Evolutionary conservation across 345 rosid genomes (phyloP).

Genomic region (Citrus maxima): DNA sequence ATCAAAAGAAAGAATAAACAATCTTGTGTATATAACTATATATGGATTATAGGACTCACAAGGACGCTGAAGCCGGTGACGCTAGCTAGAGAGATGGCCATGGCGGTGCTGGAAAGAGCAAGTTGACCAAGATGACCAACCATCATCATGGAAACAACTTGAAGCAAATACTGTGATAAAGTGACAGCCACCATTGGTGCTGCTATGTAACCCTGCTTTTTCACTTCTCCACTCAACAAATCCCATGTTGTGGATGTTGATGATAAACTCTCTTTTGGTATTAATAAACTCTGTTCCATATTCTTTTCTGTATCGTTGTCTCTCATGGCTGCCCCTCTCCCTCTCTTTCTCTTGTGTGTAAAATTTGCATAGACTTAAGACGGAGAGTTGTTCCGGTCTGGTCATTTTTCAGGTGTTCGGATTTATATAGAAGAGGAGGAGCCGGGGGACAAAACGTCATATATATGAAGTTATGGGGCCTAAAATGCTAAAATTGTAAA

Average conservation of each 20-base stretch:
- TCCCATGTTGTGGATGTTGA: slow-evolving; percentile 1
- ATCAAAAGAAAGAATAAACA: too few species aligned
- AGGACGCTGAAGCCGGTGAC: slow-evolving; percentile 77
- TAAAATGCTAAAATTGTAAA: too few species aligned
- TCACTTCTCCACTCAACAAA: slow-evolving; percentile 37
- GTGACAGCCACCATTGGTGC: slow-evolving; percentile 68
- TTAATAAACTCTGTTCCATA: background rate
- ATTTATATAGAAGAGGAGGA: too few species aligned
- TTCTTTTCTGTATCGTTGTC: background rate
- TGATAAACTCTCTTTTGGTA: background rate
- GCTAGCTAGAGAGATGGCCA: slow-evolving; percentile 54
- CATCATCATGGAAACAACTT: slow-evolving; percentile 65
- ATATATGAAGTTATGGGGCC: too few species aligned
- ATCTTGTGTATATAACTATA: slow-evolving; percentile 3
- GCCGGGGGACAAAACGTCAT: too few species aligned
- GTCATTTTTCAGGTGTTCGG: too few species aligned
- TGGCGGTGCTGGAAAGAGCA: slow-evolving; percentile 69
- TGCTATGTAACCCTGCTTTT: slow-evolving; percentile 47
- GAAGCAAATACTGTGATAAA: slow-evolving; percentile 50
- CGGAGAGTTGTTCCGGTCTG: too few species aligned
- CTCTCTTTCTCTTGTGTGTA: too few species aligned
- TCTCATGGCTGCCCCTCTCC: background rate
- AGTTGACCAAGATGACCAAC: slow-evolving; percentile 83
- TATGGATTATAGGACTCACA: slow-evolving; percentile 30
- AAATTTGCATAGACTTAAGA: too few species aligned